Evolutionary conservation across 1,284 basidiomycete genomes (phyloP), one percentile per base, ranked within the genome.

Genomic region (Cutaneotrichosporon mucoides): DNA sequence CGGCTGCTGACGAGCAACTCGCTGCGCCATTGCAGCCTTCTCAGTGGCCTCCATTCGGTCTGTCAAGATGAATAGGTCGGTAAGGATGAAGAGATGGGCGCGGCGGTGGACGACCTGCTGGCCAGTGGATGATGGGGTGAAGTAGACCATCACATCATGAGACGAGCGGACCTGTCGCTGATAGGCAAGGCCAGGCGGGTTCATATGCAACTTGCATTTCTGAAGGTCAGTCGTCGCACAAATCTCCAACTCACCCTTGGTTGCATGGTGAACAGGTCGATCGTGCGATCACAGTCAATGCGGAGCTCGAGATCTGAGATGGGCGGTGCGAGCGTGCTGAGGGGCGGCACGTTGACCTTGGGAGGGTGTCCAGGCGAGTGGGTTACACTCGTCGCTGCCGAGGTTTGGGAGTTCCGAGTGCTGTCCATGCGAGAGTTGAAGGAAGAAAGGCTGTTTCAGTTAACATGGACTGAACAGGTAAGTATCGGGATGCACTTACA

Each of bases 251-350:
- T 60, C 67, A 90, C 93, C 84, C 94, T 94, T 4, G 90, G 88
- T 68, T 86, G 84, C 93, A 99, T 95, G 1, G 91, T 90, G 75
- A 99, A 99, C 49, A 99, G 87, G 76, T 99, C 95, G 38, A 97
- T 79, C 5, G 90, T 91, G 36, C 84, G 82, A 48, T 88, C 84
- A 0, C 91, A 88, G 55, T 88, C 84, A 46, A 99, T 82, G 36
- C 89, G 83, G 38, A 83, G 80, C 74, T 99, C 95, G 24, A 99
- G 83, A 68, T 92, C 88, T 24, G 83, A 76, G 41, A 91, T 78
- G 4, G 88, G 82, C 71, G 84, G 66, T 6, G 59, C 36, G 2
- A 69, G 24, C 61, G 24, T 67, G 57, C 11, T 57, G 56, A 13
- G 60, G 59, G 35, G 59, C 53, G 16, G 56, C 45, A 55, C 45